Base-by-base conservation (phyloP, 257 asterid genomes). In the Marsdenia floribunda region DNA sequence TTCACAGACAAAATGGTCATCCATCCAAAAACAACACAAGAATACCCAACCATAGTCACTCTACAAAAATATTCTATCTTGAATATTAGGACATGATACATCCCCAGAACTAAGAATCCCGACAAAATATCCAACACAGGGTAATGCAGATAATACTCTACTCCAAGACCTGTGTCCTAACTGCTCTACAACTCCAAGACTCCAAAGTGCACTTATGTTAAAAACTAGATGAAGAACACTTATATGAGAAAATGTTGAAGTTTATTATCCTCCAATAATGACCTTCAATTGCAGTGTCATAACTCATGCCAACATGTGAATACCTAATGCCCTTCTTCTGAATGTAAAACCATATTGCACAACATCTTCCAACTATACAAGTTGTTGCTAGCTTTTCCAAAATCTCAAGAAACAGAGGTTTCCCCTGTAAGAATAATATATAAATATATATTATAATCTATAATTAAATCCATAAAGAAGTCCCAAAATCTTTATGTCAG, bases 21-120 rank as follows among this genome's bases (percentile, higher is more conserved):
- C 99, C 97, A 94, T 53, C 99, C 99, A 46, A 94, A 94, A 65
- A 94, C 99, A 79, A 94, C 99, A 79, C 99, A 94, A 46, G 99
- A 94, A 81, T 94, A 94, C 15, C 99, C 99, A 76, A 94, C 97
- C 66, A 93, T 97, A 46, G 97, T 94, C 67, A 94, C 97, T 86
- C 97, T 87, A 40, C 93, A 81, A 61, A 94, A 90, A 81, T 94
- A 92, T 8, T 94, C 99, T 0, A 94, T 19, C 71, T 90, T 92
- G 82, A 90, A 92, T 75, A 94, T 90, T 78, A 94, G 79, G 35
- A 90, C 47, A 82, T 94, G 99, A 59, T 89, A 92, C 84, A 88
- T 85, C 11, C 96, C 97, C 0, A 94, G 49, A 54, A 94, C 97
- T 21, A 94, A 85, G 80, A 94, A 75, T 6, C 97, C 99, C 0